Evolutionary conservation across 805 yeast species (phyloP).

Genomic region (Lipomyces starkeyi): DNA sequence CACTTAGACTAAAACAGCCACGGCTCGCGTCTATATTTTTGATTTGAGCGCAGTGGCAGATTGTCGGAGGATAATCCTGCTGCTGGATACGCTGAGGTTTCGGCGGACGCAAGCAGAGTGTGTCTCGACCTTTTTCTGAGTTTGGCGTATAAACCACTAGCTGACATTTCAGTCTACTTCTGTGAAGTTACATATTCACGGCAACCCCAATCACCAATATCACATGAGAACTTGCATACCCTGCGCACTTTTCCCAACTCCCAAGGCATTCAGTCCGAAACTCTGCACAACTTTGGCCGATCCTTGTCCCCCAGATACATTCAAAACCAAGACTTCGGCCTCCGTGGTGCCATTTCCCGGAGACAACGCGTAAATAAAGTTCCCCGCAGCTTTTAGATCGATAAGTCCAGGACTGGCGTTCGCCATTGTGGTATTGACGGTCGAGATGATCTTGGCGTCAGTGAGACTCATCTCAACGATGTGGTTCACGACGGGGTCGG

Average conservation of each 20-base stretch:
- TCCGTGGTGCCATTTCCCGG: slow-evolving; percentile 1
- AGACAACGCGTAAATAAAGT: not conserved
- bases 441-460: slow-evolving; percentile 4
- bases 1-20: too few relatives aligned
- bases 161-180: too few relatives aligned
- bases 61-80: too few relatives aligned
- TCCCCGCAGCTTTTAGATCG: slow-evolving; percentile 2
- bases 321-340: slow-evolving; percentile 3
- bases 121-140: too few relatives aligned
- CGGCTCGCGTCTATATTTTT: too few relatives aligned
- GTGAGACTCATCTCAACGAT: slow-evolving; percentile 9
- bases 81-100: too few relatives aligned
- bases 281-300: not conserved
- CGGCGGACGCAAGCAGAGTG: too few relatives aligned
- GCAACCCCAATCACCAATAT: not conserved
- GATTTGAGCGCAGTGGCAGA: too few relatives aligned
- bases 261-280: not conserved
- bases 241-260: slow-evolving; percentile 5
- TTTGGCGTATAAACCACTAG: too few relatives aligned
- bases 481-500: not conserved
- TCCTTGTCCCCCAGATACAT: not conserved
- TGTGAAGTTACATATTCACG: too few relatives aligned
- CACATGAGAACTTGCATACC: slow-evolving; percentile 3
- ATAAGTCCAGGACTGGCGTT: not conserved
- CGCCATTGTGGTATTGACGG: not conserved